These are phyloP conservation scores for Wickerhamomyces mucosus DNA, from an alignment of 805 yeast species.

Conservation along the genomic window DNA sequence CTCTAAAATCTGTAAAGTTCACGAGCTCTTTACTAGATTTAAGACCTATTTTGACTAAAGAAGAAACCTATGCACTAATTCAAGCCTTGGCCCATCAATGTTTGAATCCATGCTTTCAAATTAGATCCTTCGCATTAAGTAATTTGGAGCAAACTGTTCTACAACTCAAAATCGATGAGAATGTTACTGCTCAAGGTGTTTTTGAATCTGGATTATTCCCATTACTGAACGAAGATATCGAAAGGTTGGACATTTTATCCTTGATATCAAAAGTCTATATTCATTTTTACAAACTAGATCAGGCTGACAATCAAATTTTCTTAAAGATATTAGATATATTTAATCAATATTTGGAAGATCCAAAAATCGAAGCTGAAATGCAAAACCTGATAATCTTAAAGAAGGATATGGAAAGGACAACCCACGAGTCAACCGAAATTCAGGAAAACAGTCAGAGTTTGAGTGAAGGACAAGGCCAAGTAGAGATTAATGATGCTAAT, in stretches of 20 bases:
- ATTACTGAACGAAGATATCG: constrained; percentile 53
- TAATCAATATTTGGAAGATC: constrained; percentile 29
- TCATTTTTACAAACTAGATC: constrained; percentile 31
- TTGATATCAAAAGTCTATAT: constrained; percentile 59
- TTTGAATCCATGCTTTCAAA: constrained; percentile 75
- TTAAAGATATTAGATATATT: constrained; percentile 28
- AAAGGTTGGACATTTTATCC: constrained; percentile 59
- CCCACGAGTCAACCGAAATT: too few species aligned
- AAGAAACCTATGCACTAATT: constrained; percentile 43
- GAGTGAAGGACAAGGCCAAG: neutral
- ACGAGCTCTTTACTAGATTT: constrained; percentile 39
- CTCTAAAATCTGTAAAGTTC: constrained; percentile 51
- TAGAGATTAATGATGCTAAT: constrained; percentile 2
- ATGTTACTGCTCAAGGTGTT: constrained; percentile 41
- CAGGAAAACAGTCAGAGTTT: constrained; percentile 3
- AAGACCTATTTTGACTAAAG: constrained; percentile 19
- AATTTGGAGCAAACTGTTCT: constrained; percentile 42
- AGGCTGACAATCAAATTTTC: constrained; percentile 28
- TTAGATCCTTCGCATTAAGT: constrained; percentile 56
- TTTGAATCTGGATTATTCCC: constrained; percentile 75
- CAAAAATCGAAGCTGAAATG: constrained; percentile 27
- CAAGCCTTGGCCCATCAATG: constrained; percentile 88
- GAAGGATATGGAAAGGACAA: constrained; percentile 24
- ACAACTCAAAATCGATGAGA: constrained; percentile 23
- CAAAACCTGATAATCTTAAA: constrained; percentile 29